Percentiles rank a stretch among this genome's conserved stretches.
phyloP scores from a whole-genome alignment of 352 stramenopile genomes.

The Phytopythium cucurbitacearum region DNA sequence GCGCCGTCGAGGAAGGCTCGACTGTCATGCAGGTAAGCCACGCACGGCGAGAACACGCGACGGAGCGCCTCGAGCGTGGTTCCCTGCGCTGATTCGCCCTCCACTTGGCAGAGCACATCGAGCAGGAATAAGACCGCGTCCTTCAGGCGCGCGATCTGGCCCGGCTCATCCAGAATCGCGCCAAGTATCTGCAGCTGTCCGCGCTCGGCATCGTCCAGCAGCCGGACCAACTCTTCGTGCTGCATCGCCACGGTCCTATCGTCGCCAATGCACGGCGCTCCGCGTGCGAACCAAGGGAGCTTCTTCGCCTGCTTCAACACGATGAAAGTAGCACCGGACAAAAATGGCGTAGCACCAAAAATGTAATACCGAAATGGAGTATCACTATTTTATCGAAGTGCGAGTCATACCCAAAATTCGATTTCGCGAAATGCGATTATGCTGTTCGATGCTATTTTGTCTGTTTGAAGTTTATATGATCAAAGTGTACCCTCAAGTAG shows the following conservation, averaged over 20 bases:
- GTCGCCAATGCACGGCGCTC: background rate
- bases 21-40: conserved; percentile 31
- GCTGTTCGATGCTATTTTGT: too few species aligned
- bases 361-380: too few species aligned
- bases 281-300: background rate
- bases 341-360: too few species aligned
- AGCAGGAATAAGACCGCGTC: conserved; percentile 44
- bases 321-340: too few species aligned
- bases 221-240: conserved; percentile 17
- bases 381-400: too few species aligned
- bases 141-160: conserved; percentile 27
- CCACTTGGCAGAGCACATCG: conserved; percentile 34
- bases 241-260: background rate
- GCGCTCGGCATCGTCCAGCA: conserved; percentile 37
- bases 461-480: too few species aligned
- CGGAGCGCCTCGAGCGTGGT: conserved; percentile 35
- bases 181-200: conserved; percentile 29
- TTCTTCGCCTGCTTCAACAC: too few species aligned
- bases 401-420: too few species aligned
- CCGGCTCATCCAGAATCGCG: conserved; percentile 15
- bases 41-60: conserved; percentile 34
- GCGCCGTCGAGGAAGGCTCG: conserved; percentile 24
- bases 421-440: too few species aligned
- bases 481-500: too few species aligned
- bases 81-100: conserved; percentile 13